phyloP scores from a whole-genome alignment of 441 rosid species.

The Gossypium gossypioides region DNA sequence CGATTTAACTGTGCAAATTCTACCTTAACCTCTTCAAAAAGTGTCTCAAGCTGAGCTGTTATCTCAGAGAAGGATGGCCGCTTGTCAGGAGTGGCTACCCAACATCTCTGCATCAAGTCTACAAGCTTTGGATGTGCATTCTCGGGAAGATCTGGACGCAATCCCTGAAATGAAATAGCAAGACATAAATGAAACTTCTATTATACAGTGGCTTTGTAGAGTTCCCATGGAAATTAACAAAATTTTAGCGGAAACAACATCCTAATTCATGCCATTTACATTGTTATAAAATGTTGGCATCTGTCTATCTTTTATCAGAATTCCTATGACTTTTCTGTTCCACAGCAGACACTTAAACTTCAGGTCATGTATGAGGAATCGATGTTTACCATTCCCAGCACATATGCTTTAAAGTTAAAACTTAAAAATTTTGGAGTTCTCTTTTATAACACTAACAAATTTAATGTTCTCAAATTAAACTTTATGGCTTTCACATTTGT shows the following conservation, averaged over 20 bases:
- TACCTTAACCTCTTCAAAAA: conserved; percentile 45
- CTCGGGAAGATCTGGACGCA: conserved; percentile 57
- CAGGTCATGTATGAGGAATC: background rate
- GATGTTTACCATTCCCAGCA: background rate
- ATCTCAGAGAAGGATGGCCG: conserved; percentile 57
- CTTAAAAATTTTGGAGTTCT: background rate
- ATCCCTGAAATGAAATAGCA: conserved; percentile 33
- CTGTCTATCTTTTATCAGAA: background rate
- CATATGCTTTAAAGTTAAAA: background rate
- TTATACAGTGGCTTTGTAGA: background rate
- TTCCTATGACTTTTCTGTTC: background rate
- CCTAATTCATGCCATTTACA: background rate
- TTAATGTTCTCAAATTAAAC: background rate
- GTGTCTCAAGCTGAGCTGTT: conserved; percentile 38
- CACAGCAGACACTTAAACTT: background rate
- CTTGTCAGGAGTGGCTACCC: conserved; percentile 45
- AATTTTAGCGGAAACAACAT: background rate
- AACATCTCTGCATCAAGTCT: conserved; percentile 60
- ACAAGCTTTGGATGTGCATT: conserved; percentile 41
- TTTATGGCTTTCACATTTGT: background rate
- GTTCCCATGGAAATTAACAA: background rate
- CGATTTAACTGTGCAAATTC: background rate
- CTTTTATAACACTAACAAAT: background rate
- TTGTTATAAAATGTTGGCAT: background rate
- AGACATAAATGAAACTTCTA: background rate